Percentiles rank a stretch among this genome's conserved stretches.
Conservation (phyloP, 1,139 yeast genomes). For the Kodamaea suecica region DNA sequence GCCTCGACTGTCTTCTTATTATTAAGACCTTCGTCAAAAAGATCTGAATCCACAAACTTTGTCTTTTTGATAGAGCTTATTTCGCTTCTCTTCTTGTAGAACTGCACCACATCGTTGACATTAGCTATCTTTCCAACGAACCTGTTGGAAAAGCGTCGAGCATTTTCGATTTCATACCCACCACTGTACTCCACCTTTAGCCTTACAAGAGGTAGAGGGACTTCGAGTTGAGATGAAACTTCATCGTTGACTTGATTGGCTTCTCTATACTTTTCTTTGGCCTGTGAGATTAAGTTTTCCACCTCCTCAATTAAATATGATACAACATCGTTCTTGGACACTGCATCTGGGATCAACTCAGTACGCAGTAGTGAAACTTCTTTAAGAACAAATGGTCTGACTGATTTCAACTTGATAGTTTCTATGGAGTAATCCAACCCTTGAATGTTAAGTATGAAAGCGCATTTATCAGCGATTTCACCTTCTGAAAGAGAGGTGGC, state of each 20-base stretch:
- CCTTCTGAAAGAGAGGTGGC: conserved; percentile 90
- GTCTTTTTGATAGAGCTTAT: conserved; percentile 17
- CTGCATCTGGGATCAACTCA: conserved; percentile 60
- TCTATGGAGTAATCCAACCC: conserved; percentile 61
- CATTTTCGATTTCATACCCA: conserved; percentile 88
- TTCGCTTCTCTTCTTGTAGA: conserved; percentile 45
- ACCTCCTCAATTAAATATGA: conserved; percentile 61
- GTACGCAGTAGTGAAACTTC: conserved; percentile 53
- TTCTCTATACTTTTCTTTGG: conserved; percentile 49
- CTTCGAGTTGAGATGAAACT: background rate
- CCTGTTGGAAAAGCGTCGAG: conserved; percentile 81
- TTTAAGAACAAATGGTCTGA: conserved; percentile 78
- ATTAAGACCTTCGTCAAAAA: conserved; percentile 20
- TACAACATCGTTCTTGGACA: conserved; percentile 60
- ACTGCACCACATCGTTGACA: conserved; percentile 76
- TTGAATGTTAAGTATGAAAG: conserved; percentile 63
- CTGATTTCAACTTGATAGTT: conserved; percentile 65
- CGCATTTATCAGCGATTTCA: conserved; percentile 73
- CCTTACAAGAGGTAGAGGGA: conserved; percentile 67
- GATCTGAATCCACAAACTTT: conserved; percentile 23
- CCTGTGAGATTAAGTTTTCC: conserved; percentile 61
- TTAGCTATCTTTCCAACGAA: conserved; percentile 93
- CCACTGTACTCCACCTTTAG: conserved; percentile 86
- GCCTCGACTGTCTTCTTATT: conserved; percentile 31
- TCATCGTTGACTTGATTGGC: conserved; percentile 26